Conservation (phyloP, 305 asterid species). For the Fraxinus angustifolia region DNA sequence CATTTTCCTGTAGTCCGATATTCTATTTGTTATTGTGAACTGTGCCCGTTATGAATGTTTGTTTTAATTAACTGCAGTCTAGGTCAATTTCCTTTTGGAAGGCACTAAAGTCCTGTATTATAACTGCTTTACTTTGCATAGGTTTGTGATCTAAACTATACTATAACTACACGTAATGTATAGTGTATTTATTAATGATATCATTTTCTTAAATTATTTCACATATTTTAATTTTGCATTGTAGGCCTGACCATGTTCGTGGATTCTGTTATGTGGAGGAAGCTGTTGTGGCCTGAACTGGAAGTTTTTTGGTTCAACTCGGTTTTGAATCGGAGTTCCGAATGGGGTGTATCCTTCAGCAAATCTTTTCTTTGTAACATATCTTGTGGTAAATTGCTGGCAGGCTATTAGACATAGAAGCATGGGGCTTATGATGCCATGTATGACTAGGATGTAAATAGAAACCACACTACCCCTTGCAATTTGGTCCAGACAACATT, state of each 20-base stretch:
- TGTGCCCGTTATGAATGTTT: slow-evolving; percentile 14
- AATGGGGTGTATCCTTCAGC: slow-evolving; percentile 97
- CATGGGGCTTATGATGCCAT: not conserved
- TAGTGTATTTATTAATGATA: not conserved
- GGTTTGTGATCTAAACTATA: slow-evolving; percentile 49
- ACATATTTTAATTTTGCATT: slow-evolving; percentile 22
- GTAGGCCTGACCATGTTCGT: slow-evolving; percentile 74
- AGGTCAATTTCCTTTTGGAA: slow-evolving; percentile 77
- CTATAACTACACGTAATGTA: not conserved
- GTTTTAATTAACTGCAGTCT: slow-evolving; percentile 53
- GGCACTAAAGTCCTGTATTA: slow-evolving; percentile 57
- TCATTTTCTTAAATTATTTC: slow-evolving; percentile 13
- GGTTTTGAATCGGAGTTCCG: slow-evolving; percentile 89
- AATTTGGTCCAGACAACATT: not conserved
- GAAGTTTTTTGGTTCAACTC: slow-evolving; percentile 99
- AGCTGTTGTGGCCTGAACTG: slow-evolving; percentile 80
- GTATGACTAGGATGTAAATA: not conserved
- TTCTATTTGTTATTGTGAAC: slow-evolving; percentile 17
- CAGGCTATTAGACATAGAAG: not conserved
- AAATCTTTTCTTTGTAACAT: not conserved
- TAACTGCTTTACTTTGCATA: slow-evolving; percentile 56
- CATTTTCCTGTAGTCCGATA: slow-evolving; percentile 17
- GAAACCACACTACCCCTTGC: not conserved
- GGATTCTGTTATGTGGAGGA: slow-evolving; percentile 86
- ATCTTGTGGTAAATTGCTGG: slow-evolving; percentile 3